Percentiles rank a stretch among this genome's conserved stretches.
These are phyloP conservation scores for Ramularia endophylla DNA, from an alignment of 2,329 filamentous ascomycete genomes.

Conservation along the genomic window DNA sequence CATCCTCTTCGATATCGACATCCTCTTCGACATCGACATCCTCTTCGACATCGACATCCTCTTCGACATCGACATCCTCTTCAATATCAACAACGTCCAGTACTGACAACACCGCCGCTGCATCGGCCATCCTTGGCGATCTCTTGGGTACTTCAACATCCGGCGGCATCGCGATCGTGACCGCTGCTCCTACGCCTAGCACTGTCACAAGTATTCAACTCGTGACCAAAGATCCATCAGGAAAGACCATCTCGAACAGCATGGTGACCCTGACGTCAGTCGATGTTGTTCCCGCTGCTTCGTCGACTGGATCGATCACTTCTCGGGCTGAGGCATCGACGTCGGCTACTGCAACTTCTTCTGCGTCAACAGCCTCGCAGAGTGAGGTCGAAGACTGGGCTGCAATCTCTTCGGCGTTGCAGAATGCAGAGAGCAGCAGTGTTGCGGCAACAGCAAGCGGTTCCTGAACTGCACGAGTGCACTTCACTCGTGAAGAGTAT, in stretches of 20 bases:
- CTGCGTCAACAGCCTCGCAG: too few species aligned
- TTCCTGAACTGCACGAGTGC: too few species aligned
- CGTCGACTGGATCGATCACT: background rate
- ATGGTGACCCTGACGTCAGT: background rate
- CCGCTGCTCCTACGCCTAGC: constrained; percentile 9
- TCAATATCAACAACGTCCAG: constrained; percentile 6
- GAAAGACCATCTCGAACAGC: constrained; percentile 5
- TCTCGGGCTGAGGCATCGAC: background rate
- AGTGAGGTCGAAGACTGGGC: too few species aligned
- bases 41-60: too few species aligned
- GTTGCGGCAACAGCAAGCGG: too few species aligned
- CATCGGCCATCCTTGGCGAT: constrained; percentile 18
- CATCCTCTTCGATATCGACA: too few species aligned
- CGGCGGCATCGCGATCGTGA: constrained; percentile 8
- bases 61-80: constrained; percentile 5
- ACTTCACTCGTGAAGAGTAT: too few species aligned
- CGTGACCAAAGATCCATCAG: constrained; percentile 16
- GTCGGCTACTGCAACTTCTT: too few species aligned
- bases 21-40: constrained; percentile 8
- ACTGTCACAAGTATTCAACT: constrained; percentile 18
- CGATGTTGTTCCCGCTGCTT: background rate
- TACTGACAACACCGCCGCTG: constrained; percentile 9
- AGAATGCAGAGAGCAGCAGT: too few species aligned
- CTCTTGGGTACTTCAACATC: constrained; percentile 11
- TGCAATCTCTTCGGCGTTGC: too few species aligned